Evolutionary conservation across 2,329 filamentous ascomycete species (phyloP).

Genomic region (Microdochium nivale): DNA sequence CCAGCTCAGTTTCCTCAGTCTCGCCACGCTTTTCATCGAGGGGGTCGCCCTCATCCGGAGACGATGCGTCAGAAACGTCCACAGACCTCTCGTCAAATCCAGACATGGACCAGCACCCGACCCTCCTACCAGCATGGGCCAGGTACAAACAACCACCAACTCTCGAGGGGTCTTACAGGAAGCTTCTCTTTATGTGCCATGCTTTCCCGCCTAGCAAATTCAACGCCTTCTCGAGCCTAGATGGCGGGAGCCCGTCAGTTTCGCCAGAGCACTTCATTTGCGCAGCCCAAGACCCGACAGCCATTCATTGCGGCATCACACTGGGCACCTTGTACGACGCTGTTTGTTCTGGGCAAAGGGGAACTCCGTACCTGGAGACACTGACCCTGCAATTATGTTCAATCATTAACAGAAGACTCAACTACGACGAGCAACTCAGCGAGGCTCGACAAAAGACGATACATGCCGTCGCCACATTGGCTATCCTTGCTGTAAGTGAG

Average conservation of each 20-base stretch:
- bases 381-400: conserved; percentile 5
- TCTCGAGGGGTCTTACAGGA: conserved; percentile 1
- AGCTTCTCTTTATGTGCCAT: conserved; percentile 5
- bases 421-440: conserved; percentile 2
- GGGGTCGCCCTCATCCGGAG: background rate
- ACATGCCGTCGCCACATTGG: conserved; percentile 6
- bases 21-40: background rate
- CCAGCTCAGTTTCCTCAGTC: background rate
- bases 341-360: conserved; percentile 1
- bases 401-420: conserved; percentile 7
- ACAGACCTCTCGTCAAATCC: background rate
- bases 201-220: conserved; percentile 3
- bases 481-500: conserved; percentile 7
- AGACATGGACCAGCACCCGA: background rate
- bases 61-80: background rate
- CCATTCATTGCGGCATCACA: conserved; percentile 6
- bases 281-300: conserved; percentile 5
- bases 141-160: conserved; percentile 3
- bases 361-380: background rate
- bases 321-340: conserved; percentile 7
- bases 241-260: background rate
- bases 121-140: conserved; percentile 6
- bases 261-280: conserved; percentile 2
- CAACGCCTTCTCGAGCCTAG: background rate
- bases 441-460: conserved; percentile 4